phyloP scores from a whole-genome alignment of 352 stramenopile species.

The Phytophthora sansomeana region DNA sequence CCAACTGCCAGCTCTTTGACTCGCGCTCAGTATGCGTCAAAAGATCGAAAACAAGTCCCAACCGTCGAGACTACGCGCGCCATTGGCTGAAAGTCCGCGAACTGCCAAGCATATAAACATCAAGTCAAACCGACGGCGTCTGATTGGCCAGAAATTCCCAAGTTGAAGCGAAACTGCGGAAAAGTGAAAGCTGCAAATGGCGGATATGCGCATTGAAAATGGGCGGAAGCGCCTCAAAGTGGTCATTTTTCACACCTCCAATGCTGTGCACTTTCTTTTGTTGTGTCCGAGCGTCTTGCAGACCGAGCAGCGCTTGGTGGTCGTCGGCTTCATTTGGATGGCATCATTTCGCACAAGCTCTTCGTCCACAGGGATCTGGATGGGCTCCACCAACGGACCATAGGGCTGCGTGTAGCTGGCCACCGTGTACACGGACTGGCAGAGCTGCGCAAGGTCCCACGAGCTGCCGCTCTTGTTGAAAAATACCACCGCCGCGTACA shows the following conservation, averaged over 20 bases:
- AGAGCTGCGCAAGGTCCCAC: constrained; percentile 48
- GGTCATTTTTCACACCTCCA: constrained; percentile 35
- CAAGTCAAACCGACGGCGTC: constrained; percentile 11
- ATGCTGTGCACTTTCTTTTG: constrained; percentile 45
- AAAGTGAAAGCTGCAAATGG: not conserved
- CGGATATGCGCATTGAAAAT: no score
- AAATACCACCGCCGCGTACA: constrained; percentile 42
- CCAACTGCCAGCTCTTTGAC: constrained; percentile 65
- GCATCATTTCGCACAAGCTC: constrained; percentile 51
- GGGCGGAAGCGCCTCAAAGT: no score
- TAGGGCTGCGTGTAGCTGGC: constrained; percentile 44
- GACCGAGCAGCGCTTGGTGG: constrained; percentile 46
- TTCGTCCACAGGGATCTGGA: constrained; percentile 54
- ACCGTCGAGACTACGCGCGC: constrained; percentile 23
- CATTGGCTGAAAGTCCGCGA: constrained; percentile 33
- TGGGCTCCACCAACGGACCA: constrained; percentile 31
- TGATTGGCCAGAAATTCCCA: constrained; percentile 24
- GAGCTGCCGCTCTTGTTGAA: constrained; percentile 48
- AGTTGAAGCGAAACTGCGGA: constrained; percentile 27
- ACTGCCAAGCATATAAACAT: constrained; percentile 29
- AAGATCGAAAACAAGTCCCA: constrained; percentile 51
- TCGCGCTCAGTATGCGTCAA: constrained; percentile 54
- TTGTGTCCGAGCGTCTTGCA: constrained; percentile 58
- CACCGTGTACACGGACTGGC: constrained; percentile 41
- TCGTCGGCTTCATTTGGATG: constrained; percentile 44